Evolutionary conservation across 2,329 filamentous ascomycete species (phyloP).

Genomic region (Parastagonospora avenae): DNA sequence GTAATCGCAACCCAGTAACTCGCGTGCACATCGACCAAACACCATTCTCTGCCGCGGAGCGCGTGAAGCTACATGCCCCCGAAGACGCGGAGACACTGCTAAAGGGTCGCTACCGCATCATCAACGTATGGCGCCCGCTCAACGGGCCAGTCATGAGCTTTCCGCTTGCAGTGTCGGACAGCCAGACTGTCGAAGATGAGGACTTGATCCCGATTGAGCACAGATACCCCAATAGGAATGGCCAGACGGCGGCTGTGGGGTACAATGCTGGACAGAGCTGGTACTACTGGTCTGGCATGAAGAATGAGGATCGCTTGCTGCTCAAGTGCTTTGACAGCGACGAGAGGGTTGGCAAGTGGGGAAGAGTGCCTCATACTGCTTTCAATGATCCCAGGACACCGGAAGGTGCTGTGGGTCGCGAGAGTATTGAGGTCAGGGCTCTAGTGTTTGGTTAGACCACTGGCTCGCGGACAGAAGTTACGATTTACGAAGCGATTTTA

Average conservation of each 20-base stretch:
- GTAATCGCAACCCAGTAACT: slow-evolving; percentile 71
- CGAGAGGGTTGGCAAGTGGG: slow-evolving; percentile 46
- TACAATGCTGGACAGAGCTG: slow-evolving; percentile 69
- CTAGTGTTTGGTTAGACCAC: slow-evolving; percentile 71
- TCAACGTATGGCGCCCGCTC: slow-evolving; percentile 82
- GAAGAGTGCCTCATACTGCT: slow-evolving; percentile 56
- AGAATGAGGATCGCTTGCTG: slow-evolving; percentile 71
- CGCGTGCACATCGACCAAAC: slow-evolving; percentile 87
- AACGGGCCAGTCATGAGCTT: slow-evolving; percentile 62
- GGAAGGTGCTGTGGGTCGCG: slow-evolving; percentile 70
- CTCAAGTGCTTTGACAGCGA: slow-evolving; percentile 80
- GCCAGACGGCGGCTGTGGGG: slow-evolving; percentile 74
- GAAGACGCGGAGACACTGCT: slow-evolving; percentile 71
- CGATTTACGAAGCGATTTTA: neutral
- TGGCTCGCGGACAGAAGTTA: neutral
- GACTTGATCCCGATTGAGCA: slow-evolving; percentile 77
- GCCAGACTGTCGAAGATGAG: slow-evolving; percentile 59
- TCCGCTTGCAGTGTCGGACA: slow-evolving; percentile 64
- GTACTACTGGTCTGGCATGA: slow-evolving; percentile 83
- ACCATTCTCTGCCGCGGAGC: slow-evolving; percentile 64
- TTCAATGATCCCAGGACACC: slow-evolving; percentile 78
- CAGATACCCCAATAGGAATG: slow-evolving; percentile 71
- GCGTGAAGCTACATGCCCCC: slow-evolving; percentile 70
- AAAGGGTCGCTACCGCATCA: slow-evolving; percentile 73
- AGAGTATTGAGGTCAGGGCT: slow-evolving; percentile 89